A percentile compares a stretch with the other conserved stretches of the same genome.
These are phyloP conservation scores for Zoysia japonica DNA, from an alignment of 176 grass and related monocot genomes.

Conservation along the genomic window DNA sequence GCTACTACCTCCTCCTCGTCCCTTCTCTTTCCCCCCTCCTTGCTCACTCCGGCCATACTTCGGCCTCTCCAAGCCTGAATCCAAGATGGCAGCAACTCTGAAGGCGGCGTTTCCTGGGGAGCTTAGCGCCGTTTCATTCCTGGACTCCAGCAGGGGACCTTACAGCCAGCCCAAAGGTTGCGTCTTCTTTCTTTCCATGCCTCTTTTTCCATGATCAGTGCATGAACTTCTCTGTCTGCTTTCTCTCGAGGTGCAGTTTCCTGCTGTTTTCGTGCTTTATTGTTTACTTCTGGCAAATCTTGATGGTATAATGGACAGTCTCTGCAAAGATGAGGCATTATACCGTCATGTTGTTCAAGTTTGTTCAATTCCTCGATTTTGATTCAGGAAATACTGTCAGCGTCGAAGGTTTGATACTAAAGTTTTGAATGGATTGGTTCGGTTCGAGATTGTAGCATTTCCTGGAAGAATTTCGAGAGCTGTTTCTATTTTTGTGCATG, in stretches of 20 bases:
- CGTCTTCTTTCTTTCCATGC: conserved; percentile 31
- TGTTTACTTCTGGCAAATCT: background rate
- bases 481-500: conserved; percentile 30
- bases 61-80: background rate
- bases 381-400: background rate
- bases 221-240: background rate
- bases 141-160: conserved; percentile 54
- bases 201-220: background rate
- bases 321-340: background rate
- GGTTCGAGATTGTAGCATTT: background rate
- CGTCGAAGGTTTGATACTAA: background rate
- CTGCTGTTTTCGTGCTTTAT: background rate
- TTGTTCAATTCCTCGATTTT: background rate
- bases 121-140: conserved; percentile 52
- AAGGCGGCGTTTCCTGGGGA: conserved; percentile 59
- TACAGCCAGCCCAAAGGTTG: conserved; percentile 66
- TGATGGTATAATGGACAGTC: background rate
- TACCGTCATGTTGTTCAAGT: background rate
- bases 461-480: background rate
- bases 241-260: background rate
- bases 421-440: background rate
- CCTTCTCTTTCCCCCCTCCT: background rate
- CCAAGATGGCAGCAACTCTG: conserved; percentile 61
- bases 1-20: background rate
- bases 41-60: conserved; percentile 2